Conservation (phyloP, 2,329 filamentous ascomycete species). For the Pseudogymnoascus sp. region DNA sequence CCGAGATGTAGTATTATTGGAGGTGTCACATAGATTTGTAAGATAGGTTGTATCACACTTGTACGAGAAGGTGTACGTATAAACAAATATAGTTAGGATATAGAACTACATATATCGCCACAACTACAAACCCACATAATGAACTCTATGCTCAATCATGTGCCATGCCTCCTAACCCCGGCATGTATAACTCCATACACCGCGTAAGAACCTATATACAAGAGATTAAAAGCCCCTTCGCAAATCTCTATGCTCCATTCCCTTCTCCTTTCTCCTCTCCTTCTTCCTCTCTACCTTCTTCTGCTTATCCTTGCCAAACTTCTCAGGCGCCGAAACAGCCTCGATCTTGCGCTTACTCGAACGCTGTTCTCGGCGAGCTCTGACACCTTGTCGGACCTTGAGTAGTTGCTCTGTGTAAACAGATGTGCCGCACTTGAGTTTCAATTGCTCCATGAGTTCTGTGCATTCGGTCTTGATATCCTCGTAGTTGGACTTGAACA, state of each 20-base stretch:
- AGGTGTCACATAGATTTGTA: constrained; percentile 1
- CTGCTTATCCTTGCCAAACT: constrained; percentile 67
- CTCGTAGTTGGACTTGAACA: constrained; percentile 62
- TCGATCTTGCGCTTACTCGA: constrained; percentile 83
- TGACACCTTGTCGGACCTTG: constrained; percentile 64
- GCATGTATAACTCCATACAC: constrained; percentile 4
- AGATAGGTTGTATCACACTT: constrained; percentile 5
- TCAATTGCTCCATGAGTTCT: constrained; percentile 71
- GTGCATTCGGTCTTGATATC: constrained; percentile 62
- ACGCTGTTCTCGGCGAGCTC: constrained; percentile 61
- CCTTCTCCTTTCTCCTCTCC: constrained; percentile 71
- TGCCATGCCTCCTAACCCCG: neutral
- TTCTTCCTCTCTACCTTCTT: constrained; percentile 80
- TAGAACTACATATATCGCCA: constrained; percentile 6
- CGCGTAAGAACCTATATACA: neutral
- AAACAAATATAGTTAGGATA: constrained; percentile 4
- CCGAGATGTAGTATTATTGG: neutral
- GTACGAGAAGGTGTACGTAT: constrained; percentile 4
- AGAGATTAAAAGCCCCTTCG: constrained; percentile 31
- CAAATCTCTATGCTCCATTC: constrained; percentile 60
- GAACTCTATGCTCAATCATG: neutral
- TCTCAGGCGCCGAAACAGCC: constrained; percentile 74
- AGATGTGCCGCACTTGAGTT: constrained; percentile 74
- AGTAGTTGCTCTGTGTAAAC: constrained; percentile 69
- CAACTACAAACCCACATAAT: constrained; percentile 4